These are phyloP conservation scores for Lepidopterella palustris DNA, from an alignment of 495 filamentous ascomycete genomes.

Conservation along the genomic window DNA sequence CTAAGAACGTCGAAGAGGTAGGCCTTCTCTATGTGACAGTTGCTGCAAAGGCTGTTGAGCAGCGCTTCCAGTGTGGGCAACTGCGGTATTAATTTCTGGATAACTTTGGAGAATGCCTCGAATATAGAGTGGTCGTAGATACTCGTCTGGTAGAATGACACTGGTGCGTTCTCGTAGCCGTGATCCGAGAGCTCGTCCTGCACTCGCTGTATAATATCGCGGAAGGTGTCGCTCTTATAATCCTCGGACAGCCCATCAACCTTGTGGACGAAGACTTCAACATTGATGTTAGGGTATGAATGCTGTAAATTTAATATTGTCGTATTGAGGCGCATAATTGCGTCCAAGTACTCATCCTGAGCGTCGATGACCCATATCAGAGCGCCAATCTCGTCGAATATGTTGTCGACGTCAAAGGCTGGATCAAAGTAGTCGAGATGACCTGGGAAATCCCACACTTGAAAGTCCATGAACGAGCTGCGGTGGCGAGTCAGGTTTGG, in stretches of 20 bases:
- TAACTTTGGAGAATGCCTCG: conserved; percentile 95
- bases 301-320: conserved; percentile 83
- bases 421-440: conserved; percentile 85
- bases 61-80: conserved; percentile 85
- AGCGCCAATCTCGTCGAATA: conserved; percentile 88
- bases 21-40: conserved; percentile 91
- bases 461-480: conserved; percentile 98
- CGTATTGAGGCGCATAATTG: conserved; percentile 74
- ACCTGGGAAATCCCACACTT: conserved; percentile 94
- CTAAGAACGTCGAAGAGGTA: conserved; percentile 94
- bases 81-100: conserved; percentile 92
- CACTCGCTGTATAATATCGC: conserved; percentile 92
- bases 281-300: conserved; percentile 82
- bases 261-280: conserved; percentile 98
- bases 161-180: conserved; percentile 83
- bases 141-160: conserved; percentile 88
- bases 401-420: conserved; percentile 79
- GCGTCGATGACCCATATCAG: conserved; percentile 98
- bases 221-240: conserved; percentile 85
- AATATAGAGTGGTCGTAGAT: conserved; percentile 99
- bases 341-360: conserved; percentile 92
- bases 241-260: conserved; percentile 92
- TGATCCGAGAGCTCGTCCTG: conserved; percentile 91
- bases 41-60: conserved; percentile 79
- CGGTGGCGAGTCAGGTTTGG: neutral